Percentiles rank a stretch among this genome's conserved stretches.
phyloP scores from a whole-genome alignment of 495 filamentous ascomycete species.

The Aspergillus nidulans region DNA sequence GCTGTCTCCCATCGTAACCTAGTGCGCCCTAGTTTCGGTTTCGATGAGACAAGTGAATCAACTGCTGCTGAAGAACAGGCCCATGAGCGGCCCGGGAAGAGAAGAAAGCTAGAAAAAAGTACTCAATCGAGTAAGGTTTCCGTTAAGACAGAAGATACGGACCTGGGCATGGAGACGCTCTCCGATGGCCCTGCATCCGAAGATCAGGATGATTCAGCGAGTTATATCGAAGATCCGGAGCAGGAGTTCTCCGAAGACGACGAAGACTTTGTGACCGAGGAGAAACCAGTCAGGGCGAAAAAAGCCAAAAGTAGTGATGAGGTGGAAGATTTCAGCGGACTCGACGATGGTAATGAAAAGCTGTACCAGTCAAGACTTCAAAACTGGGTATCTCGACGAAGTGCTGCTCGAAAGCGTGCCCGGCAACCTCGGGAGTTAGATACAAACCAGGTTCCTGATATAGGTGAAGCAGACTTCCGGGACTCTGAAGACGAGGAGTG shows the following conservation, averaged over 20 bases:
- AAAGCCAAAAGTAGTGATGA: constrained; percentile 39
- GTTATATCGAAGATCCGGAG: constrained; percentile 36
- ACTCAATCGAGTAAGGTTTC: not conserved
- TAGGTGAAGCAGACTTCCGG: constrained; percentile 14
- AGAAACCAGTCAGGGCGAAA: constrained; percentile 33
- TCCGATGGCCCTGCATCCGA: constrained; percentile 40
- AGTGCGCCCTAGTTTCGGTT: constrained; percentile 72
- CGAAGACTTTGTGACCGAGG: constrained; percentile 31
- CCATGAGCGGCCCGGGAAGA: constrained; percentile 35
- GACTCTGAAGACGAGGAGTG: constrained; percentile 57
- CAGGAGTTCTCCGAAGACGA: constrained; percentile 30
- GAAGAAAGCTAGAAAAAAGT: constrained; percentile 28
- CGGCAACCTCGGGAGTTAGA: constrained; percentile 8
- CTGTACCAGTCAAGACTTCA: constrained; percentile 74
- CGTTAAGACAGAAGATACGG: constrained; percentile 7
- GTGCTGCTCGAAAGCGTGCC: constrained; percentile 56
- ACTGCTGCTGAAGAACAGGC: constrained; percentile 16
- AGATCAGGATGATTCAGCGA: constrained; percentile 40
- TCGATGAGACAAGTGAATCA: constrained; percentile 36
- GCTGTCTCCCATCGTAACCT: constrained; percentile 76
- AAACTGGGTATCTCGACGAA: constrained; percentile 68
- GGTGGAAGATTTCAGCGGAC: constrained; percentile 63
- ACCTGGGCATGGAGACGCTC: constrained; percentile 24
- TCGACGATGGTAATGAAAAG: constrained; percentile 89
- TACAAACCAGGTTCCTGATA: constrained; percentile 18